Evolutionary conservation across 2,329 filamentous ascomycete species (phyloP), one percentile per base, ranked within the genome.

Genomic region (Ophiognomonia clavigignenti-juglandacearum): DNA sequence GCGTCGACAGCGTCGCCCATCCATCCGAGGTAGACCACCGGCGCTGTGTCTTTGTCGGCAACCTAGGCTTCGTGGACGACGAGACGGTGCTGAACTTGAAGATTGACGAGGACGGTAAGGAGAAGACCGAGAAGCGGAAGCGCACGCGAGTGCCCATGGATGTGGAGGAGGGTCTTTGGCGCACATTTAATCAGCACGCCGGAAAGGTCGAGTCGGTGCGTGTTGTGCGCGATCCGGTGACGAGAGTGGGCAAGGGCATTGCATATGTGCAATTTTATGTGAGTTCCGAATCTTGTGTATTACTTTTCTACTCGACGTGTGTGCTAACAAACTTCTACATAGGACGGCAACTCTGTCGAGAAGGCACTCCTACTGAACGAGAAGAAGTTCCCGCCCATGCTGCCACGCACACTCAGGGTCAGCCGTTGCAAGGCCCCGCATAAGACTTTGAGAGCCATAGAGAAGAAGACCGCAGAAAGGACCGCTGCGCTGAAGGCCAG

Each of bases 211-310:
- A 98, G 68, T 95, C 85, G 61, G 95, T 98, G 29, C 86, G 93
- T 27, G 90, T 98, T 18, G 80, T 96, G 42, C 83, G 93, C 46
- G 93, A 98, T 61, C 75, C 87, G 53, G 85, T 86, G 56, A 98
- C 95, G 7, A 82, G 95, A 41, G 88, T 98, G 24, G 90, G 93
- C 59, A 98, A 98, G 64, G 93, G 93, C 4, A 89, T 98, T 61
- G 95, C 95, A 53, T 98, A 98, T 60, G 92, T 98, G 14, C 93
- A 98, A 62, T 98, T 98, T 68, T 81, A 85, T 60, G 81, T 83
- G 58, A 70, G 72, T 65, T n/a, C n/a, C n/a, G n/a, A n/a, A n/a
- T n/a, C n/a, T n/a, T n/a, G n/a, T 41, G 47, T 10, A 22, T 22
- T 11, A 40, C 35, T 45, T 27, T 6, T 23, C 10, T 41, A 14